Evolutionary conservation across 345 rosid genomes (phyloP), one percentile per base, ranked within the genome.

Genomic region (Salix brachista): DNA sequence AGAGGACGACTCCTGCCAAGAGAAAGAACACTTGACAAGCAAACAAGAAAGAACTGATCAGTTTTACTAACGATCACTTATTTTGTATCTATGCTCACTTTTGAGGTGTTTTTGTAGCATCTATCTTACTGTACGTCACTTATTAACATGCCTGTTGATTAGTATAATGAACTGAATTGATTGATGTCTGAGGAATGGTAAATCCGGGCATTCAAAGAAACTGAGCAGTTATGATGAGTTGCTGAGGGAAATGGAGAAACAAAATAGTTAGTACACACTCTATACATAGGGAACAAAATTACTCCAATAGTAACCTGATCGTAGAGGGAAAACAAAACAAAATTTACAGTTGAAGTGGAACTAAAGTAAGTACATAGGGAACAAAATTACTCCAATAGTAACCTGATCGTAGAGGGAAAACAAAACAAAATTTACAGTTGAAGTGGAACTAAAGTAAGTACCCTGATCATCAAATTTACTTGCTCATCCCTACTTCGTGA

Each of bases 401-500:
- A 58, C 26, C 32, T 30, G 4, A 32, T 4, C 64, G 23, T n/a
- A 6, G 28, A 3, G 28, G 23, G n/a, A 69, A n/a, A 52, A 69
- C 69, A 21, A 28, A 41, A 39, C 60, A 62, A 41, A 44, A 69
- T 44, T 44, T 42, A 41, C 72, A 41, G 72, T 69, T 70, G 60
- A 52, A 44, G 64, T 58, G 39, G 36, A 44, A 70, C 60, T 69
- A 36, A 46, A 37, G 21, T 25, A 16, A 7, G 54, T 46, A 23
- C 21, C 70, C 44, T 39, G 21, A 42, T 68, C 23, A 26, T 34
- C 37, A 34, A 34, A 11, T 11, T 16, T 32, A 18, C 62, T 36
- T 69, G 50, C 16, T 30, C 44, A 69, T 77, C 66, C 64, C 77
- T 10, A 2, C 82, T 75, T 85, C 72, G n/a, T 73, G 69, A 67